phyloP scores from a whole-genome alignment of 1,284 basidiomycete species.

The Neolentinus lepideus region DNA sequence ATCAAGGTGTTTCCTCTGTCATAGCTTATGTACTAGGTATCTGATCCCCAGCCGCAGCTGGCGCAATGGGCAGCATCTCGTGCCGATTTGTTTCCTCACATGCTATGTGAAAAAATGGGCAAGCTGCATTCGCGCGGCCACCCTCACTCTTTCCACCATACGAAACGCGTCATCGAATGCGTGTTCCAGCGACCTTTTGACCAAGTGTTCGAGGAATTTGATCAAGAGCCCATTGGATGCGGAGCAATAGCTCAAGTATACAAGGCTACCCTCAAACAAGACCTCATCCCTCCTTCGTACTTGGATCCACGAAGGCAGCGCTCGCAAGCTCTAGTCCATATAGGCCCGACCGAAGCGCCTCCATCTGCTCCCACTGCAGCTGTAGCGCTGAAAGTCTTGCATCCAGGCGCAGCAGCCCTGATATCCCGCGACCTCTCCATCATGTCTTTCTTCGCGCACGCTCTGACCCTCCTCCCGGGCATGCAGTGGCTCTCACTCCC shows the following conservation, averaged over 20 bases:
- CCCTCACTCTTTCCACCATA: slow-evolving; percentile 80
- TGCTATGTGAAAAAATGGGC: slow-evolving; percentile 85
- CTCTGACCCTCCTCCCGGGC: slow-evolving; percentile 80
- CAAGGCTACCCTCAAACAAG: slow-evolving; percentile 75
- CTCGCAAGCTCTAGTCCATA: slow-evolving; percentile 37
- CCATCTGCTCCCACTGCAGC: slow-evolving; percentile 69
- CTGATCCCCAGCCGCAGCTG: slow-evolving; percentile 43
- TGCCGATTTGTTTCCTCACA: slow-evolving; percentile 89
- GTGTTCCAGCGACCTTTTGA: slow-evolving; percentile 82
- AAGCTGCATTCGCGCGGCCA: slow-evolving; percentile 86
- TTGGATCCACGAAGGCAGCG: slow-evolving; percentile 57
- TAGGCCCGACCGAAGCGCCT: slow-evolving; percentile 51
- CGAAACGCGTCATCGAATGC: slow-evolving; percentile 75
- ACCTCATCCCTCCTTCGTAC: slow-evolving; percentile 80
- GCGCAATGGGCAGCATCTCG: slow-evolving; percentile 98
- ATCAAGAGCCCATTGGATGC: slow-evolving; percentile 85
- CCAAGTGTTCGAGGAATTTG: slow-evolving; percentile 91
- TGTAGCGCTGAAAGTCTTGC: slow-evolving; percentile 95
- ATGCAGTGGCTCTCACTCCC: slow-evolving; percentile 97
- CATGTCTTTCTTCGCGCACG: slow-evolving; percentile 87
- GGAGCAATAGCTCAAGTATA: slow-evolving; percentile 98
- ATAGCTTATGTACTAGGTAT: slow-evolving; percentile 7
- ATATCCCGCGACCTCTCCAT: slow-evolving; percentile 90
- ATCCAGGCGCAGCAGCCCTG: slow-evolving; percentile 77
- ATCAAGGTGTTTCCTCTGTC: slow-evolving; percentile 66